Evolutionary conservation across 176 grass and related monocot species (phyloP).

Genomic region (Lolium rigidum): DNA sequence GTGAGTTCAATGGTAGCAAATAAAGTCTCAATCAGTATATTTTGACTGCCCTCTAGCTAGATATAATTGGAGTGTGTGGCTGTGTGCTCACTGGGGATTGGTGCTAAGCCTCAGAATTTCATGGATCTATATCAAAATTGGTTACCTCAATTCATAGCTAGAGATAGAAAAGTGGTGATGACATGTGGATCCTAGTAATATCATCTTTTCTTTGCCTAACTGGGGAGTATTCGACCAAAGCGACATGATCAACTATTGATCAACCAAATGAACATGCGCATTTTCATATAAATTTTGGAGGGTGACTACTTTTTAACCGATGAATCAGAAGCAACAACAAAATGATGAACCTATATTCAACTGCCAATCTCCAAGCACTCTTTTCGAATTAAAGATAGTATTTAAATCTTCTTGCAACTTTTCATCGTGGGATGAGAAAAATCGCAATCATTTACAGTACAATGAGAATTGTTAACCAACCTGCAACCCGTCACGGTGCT

Average conservation of each 20-base stretch:
- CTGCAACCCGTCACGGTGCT: slow-evolving; percentile 73
- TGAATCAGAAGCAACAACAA: neutral
- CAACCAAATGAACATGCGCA: neutral
- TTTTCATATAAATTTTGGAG: neutral
- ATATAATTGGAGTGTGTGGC: too few species aligned
- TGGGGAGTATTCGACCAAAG: slow-evolving; percentile 1
- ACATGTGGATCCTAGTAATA: too few species aligned
- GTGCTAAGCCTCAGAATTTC: too few species aligned
- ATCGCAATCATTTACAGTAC: neutral
- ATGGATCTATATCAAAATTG: too few species aligned
- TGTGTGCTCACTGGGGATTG: too few species aligned
- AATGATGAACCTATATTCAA: slow-evolving; percentile 31
- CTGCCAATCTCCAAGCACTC: neutral
- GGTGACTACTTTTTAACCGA: neutral
- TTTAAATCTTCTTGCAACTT: neutral
- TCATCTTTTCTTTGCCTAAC: too few species aligned
- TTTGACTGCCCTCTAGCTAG: too few species aligned
- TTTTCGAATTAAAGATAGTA: slow-evolving; percentile 1
- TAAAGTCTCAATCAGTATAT: too few species aligned
- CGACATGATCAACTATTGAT: neutral
- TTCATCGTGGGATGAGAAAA: slow-evolving; percentile 10
- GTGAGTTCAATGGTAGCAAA: too few species aligned
- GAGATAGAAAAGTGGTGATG: too few species aligned
- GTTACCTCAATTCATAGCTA: too few species aligned
- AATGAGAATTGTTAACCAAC: slow-evolving; percentile 40